These are phyloP conservation scores for Serpula lacrymans DNA, from an alignment of 768 basidiomycete species.

Conservation along the genomic window DNA sequence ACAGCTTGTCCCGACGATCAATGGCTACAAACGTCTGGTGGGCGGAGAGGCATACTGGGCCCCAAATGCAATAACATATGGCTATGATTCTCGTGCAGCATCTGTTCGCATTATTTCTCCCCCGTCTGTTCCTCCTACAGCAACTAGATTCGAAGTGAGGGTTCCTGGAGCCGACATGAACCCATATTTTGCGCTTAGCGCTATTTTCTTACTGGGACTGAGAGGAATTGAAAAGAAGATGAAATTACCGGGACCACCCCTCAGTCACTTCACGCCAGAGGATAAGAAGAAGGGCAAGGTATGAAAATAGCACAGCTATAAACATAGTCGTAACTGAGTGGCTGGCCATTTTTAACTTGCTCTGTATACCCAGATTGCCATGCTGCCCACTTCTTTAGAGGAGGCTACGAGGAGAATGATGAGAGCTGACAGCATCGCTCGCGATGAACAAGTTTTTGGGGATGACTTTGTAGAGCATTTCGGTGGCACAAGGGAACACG, in stretches of 20 bases:
- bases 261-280: conserved; percentile 53
- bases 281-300: conserved; percentile 58
- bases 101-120: conserved; percentile 92
- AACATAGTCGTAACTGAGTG: background rate
- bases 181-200: conserved; percentile 83
- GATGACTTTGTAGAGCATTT: conserved; percentile 92
- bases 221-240: conserved; percentile 83
- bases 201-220: conserved; percentile 84
- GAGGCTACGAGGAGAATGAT: conserved; percentile 81
- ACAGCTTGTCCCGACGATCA: conserved; percentile 85
- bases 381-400: conserved; percentile 78
- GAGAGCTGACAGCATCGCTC: conserved; percentile 70
- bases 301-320: conserved; percentile 8
- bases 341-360: conserved; percentile 16
- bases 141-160: conserved; percentile 90
- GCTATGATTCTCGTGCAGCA: conserved; percentile 92
- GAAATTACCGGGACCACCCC: conserved; percentile 65
- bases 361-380: conserved; percentile 46
- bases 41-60: conserved; percentile 95
- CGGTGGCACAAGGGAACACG: conserved; percentile 92
- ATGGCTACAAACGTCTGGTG: conserved; percentile 95
- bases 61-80: conserved; percentile 89
- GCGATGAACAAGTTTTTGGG: conserved; percentile 72
- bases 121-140: conserved; percentile 75
- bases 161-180: conserved; percentile 98